Percentiles rank a stretch among this genome's conserved stretches.
Conservation (phyloP, 257 asterid genomes). For the Gardenia jasminoides region DNA sequence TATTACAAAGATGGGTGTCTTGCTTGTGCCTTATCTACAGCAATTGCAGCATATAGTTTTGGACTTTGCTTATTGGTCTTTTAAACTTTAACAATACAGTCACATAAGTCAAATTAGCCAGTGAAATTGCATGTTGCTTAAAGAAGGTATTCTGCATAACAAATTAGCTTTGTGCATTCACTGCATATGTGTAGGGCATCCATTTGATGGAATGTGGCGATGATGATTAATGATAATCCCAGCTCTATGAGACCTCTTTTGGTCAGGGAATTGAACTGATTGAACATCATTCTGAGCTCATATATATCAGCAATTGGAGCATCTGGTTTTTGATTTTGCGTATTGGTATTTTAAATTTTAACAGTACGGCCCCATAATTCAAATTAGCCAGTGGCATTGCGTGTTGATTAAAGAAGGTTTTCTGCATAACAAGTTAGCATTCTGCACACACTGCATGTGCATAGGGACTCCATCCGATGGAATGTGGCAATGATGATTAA, state of each 20-base stretch:
- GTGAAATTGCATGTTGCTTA: neutral
- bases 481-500: neutral
- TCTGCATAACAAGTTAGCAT: neutral
- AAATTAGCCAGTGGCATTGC: too few relatives aligned
- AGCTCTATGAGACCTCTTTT: constrained; percentile 9
- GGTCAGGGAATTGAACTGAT: constrained; percentile 18
- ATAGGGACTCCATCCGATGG: neutral
- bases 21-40: neutral
- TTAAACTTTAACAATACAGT: too few relatives aligned
- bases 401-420: neutral
- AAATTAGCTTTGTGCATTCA: neutral
- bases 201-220: neutral
- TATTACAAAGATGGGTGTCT: neutral
- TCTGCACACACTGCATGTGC: neutral
- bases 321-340: neutral
- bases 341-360: too few relatives aligned
- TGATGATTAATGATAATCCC: constrained; percentile 21
- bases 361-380: too few relatives aligned
- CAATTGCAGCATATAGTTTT: neutral
- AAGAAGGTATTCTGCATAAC: neutral
- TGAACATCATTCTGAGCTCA: constrained; percentile 16
- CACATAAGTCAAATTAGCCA: too few relatives aligned
- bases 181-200: neutral
- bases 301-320: neutral
- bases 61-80: too few relatives aligned